phyloP scores from a whole-genome alignment of 805 yeast genomes.

The Candida pini region DNA sequence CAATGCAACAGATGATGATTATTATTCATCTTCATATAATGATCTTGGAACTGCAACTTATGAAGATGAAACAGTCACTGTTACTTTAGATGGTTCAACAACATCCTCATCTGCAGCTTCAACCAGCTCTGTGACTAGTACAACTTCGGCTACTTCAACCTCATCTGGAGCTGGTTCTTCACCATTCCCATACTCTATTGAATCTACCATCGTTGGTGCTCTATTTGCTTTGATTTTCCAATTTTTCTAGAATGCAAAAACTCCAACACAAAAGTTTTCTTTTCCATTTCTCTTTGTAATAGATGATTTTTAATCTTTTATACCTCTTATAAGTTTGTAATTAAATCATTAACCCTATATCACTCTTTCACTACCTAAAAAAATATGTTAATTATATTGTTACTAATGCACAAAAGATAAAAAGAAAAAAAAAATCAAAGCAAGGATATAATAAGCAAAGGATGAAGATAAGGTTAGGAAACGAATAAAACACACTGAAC shows the following conservation, averaged over 20 bases:
- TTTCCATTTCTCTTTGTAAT: too few relatives aligned
- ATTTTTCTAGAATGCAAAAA: too few relatives aligned
- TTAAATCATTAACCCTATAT: too few relatives aligned
- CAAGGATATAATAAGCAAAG: too few relatives aligned
- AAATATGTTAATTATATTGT: background rate
- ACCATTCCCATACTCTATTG: too few relatives aligned
- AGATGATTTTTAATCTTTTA: too few relatives aligned
- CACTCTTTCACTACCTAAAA: too few relatives aligned
- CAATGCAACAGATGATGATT: conserved; percentile 35
- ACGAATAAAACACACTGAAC: background rate
- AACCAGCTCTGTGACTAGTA: conserved; percentile 5
- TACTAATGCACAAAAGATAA: background rate
- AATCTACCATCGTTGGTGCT: too few relatives aligned
- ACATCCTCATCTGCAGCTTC: conserved; percentile 11
- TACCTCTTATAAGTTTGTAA: too few relatives aligned
- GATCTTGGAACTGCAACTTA: conserved; percentile 22
- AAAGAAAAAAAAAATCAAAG: background rate
- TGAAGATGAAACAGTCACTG: conserved; percentile 4
- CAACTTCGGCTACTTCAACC: conserved; percentile 2
- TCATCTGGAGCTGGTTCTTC: conserved; percentile 3
- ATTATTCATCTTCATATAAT: conserved; percentile 28
- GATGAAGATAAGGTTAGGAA: background rate
- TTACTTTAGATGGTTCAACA: conserved; percentile 10
- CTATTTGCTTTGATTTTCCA: background rate
- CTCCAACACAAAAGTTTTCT: too few relatives aligned